Base-by-base conservation (phyloP, 208 protist genomes). In the Wallacemonas rigidus region DNA sequence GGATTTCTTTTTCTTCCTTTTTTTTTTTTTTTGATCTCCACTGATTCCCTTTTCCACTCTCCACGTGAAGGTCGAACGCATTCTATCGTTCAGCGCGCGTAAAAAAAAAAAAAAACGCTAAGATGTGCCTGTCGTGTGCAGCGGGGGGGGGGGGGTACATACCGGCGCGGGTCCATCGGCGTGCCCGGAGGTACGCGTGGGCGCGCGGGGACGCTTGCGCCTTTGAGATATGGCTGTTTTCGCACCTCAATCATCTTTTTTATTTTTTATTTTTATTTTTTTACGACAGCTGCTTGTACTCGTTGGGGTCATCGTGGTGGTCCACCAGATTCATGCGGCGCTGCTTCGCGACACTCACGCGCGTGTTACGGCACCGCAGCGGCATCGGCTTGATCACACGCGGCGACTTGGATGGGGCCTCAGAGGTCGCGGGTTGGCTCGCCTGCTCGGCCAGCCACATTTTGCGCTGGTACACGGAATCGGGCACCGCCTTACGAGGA, bases 231-330 rank as follows among this genome's bases (percentile, higher is more conserved):
- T 26, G 26, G 26, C 26, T 26, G 45, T 50, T 56, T 56, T 12
- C 15, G 12, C 26, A 7, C 26, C 26, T 26, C 51, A 56, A 1
- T 56, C 14, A 56, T n/a, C 26, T 56, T 35, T 56, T 9, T 56
- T 56, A 35, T 56, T 35, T 56, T 56, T 12, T 56, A 36, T 56
- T 9, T 56, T 62, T 61, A 38, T 43, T 62, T 38, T 7, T 43
- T 62, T 43, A 62, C 38, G 38, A n/a, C 5, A 62, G 56, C 56
- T 62, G 56, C 2, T 62, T 62, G 56, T 62, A 62, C 56, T 62
- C 56, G 56, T 62, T 62, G 17, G 56, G 56, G 56, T 62, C 36
- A 17, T 62, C 56, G 8, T 6, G 2, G 35, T 62, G 56, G 56
- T 44, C 43, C 0, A 44, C 36, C 56, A 43, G 56, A 5, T 62